Base-by-base conservation (phyloP, 306 rosid genomes). In the Sicyos edulis region DNA sequence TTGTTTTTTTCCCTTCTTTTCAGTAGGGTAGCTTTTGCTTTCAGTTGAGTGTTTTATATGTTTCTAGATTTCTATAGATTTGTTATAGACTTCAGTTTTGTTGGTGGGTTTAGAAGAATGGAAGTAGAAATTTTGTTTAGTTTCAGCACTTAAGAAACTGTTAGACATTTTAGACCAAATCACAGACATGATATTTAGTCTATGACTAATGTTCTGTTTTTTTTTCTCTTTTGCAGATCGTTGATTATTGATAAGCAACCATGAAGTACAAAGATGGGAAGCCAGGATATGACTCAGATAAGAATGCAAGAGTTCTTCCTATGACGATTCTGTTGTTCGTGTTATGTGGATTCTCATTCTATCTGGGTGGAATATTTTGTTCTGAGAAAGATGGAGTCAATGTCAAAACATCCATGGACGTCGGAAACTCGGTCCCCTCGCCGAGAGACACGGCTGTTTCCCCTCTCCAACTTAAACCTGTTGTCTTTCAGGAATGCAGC, bases 191-290 rank as follows among this genome's bases (percentile, higher is more conserved):
- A 61, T 58, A 53, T 58, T 63, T 29, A 14, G 58, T 20, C 69
- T 14, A 7, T 55, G 34, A 66, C 49, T 69, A 16, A 26, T 17
- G 34, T 10, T 26, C 16, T 68, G 32, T 62, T 77, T 81, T 53
- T 68, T 40, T 62, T 76, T 32, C 10, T 81, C 50, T 53, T 52
- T 53, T 6, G 56, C 21, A 53, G 21, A 42, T 9, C 9, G 47
- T 42, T 42, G 47, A 82, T 76, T 75, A 80, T 74, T 80, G 52
- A 75, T 73, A 42, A 42, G 64, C 54, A 50, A 87, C 21, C 80
- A 95, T 95, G 99, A 95, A 91, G 86, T 78, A 89, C 76, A 91
- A 91, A 82, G 99, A 95, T 79, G 96, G 92, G 60, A 95, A 95
- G 83, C 92, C 87, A 60, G 83, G 79, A 55, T 26, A 66, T 66